Evolutionary conservation across 805 yeast species (phyloP).

Genomic region (Jamesozyma gamospora): DNA sequence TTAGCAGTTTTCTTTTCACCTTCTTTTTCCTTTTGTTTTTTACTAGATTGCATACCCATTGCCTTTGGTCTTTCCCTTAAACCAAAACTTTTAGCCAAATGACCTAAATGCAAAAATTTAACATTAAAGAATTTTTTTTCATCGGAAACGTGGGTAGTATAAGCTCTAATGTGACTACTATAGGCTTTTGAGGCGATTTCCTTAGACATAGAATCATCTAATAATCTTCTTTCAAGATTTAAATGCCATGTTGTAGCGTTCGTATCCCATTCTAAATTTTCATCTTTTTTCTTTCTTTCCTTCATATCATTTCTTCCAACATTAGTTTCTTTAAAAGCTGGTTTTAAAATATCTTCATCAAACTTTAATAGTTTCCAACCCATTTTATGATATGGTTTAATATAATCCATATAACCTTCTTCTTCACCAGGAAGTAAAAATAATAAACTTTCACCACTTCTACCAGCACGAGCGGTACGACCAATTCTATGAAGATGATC

Average conservation of each 20-base stretch:
- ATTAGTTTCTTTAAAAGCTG: conserved; percentile 25
- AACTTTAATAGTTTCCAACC: conserved; percentile 43
- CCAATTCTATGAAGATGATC: conserved; percentile 97
- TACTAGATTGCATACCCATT: conserved; percentile 38
- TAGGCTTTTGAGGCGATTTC: conserved; percentile 71
- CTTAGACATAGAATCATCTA: conserved; percentile 53
- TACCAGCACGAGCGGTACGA: conserved; percentile 97
- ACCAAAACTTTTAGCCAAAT: conserved; percentile 89
- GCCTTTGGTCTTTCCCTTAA: conserved; percentile 88
- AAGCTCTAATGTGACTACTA: conserved; percentile 85
- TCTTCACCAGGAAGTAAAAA: conserved; percentile 84
- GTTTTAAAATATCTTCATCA: conserved; percentile 34
- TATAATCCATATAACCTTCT: conserved; percentile 66
- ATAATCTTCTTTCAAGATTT: conserved; percentile 76
- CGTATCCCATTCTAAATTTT: conserved; percentile 61
- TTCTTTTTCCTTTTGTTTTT: conserved; percentile 23
- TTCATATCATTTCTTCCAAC: conserved; percentile 29
- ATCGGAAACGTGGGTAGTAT: conserved; percentile 80
- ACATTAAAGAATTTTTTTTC: conserved; percentile 79
- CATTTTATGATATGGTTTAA: conserved; percentile 46
- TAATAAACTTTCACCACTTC: conserved; percentile 63
- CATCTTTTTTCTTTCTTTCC: conserved; percentile 27
- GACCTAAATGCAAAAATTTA: conserved; percentile 81
- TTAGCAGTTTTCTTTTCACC: conserved; percentile 37
- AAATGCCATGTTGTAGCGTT: conserved; percentile 96